Evolutionary conservation across 495 filamentous ascomycete genomes (phyloP), one percentile per base, ranked within the genome.

Genomic region (Margaritispora aquatica): DNA sequence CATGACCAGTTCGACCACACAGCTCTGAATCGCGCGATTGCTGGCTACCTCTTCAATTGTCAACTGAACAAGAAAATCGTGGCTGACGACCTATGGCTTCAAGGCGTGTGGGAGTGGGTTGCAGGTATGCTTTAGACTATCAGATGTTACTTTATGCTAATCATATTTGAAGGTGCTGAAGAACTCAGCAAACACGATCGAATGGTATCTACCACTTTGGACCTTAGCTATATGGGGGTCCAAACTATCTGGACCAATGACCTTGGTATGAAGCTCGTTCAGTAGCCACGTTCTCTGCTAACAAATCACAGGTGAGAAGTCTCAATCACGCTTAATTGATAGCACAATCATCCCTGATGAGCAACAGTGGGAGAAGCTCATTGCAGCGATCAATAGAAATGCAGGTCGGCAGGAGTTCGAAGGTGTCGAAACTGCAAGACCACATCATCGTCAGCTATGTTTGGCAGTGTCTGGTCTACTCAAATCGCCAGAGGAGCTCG

Each of bases 151-250:
- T n/a, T 26, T 55, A 24, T 52, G 13, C 55, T 59, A 8, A 55
- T 24, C 10, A 44, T 8, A n/a, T 55, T 58, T 65, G 19, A 23
- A 87, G 89, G 84, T 29, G 86, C 88, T 23, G 84, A 84, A 19
- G 73, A 74, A 20, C 80, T 81, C 41, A 88, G 88, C 15, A 72
- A 77, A 22, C 78, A 85, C 51, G 81, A 84, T 36, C 83, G 84
- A 2, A 93, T 96, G 89, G 78, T 89, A 47, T 73, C 81, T n/a
- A 78, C 84, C 41, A 76, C 80, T 1, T 70, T 96, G 5, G 94
- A 97, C 64, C 69, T 96, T 41, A 91, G 86, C 65, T 98, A 90
- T 69, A 70, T 96, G 67, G 94, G 94, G 2, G 85, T 97, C 44
- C 76, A 81, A 55, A 81, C 80, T 36, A 81, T 96, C 17, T 97